Conservation (phyloP, 2,329 filamentous ascomycete genomes). For the Talaromyces sp. region DNA sequence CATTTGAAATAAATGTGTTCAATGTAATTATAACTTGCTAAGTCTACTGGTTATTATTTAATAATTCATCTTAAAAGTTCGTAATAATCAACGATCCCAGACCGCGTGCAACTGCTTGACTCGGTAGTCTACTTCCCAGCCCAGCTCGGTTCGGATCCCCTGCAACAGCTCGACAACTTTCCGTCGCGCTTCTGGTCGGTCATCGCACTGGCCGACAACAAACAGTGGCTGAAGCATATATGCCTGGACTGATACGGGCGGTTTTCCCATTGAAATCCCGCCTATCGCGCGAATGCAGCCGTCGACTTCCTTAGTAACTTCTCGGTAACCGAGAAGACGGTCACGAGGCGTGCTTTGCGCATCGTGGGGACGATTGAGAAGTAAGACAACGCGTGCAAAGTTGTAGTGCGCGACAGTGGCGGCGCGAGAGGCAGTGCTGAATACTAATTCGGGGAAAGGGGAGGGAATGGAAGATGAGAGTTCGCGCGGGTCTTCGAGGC, state of each 20-base stretch:
- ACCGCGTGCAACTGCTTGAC: slow-evolving; percentile 42
- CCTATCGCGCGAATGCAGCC: slow-evolving; percentile 55
- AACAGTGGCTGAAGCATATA: slow-evolving; percentile 56
- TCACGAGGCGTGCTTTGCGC: slow-evolving; percentile 50
- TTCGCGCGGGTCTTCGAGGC: slow-evolving; percentile 36
- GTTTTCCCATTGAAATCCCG: slow-evolving; percentile 52
- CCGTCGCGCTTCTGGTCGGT: slow-evolving; percentile 46
- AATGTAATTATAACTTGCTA: neutral
- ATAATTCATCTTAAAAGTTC: neutral
- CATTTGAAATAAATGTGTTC: neutral
- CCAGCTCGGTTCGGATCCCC: slow-evolving; percentile 56
- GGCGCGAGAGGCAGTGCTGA: slow-evolving; percentile 56
- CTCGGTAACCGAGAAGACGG: slow-evolving; percentile 52
- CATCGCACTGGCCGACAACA: slow-evolving; percentile 56
- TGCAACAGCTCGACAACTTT: slow-evolving; percentile 52
- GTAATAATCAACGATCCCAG: slow-evolving; percentile 20
- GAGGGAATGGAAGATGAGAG: slow-evolving; percentile 22
- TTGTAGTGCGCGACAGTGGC: slow-evolving; percentile 62
- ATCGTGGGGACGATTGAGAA: slow-evolving; percentile 57
- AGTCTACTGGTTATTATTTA: neutral
- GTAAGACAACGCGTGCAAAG: slow-evolving; percentile 57
- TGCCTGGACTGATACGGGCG: slow-evolving; percentile 53
- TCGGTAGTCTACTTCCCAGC: slow-evolving; percentile 55
- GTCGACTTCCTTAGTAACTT: slow-evolving; percentile 52
- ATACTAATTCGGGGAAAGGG: slow-evolving; percentile 55